phyloP scores from a whole-genome alignment of 2,329 filamentous ascomycete genomes.

The Dryadomyces quercus-mongolicae region DNA sequence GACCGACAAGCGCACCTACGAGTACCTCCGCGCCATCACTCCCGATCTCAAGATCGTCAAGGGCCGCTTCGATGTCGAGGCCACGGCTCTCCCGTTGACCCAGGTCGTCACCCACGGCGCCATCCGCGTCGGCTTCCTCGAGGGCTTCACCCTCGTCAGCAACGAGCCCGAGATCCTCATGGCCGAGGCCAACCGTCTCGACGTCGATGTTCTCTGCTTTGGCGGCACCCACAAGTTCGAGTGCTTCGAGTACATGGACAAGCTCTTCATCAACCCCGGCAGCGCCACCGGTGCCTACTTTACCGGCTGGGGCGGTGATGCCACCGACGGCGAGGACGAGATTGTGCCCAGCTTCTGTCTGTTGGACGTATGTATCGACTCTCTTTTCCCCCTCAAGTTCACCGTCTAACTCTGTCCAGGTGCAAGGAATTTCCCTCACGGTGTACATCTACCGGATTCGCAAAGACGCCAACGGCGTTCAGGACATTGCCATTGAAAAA shows the following conservation, averaged over 20 bases:
- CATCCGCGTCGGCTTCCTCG: constrained; percentile 54
- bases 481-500: constrained; percentile 76
- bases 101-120: constrained; percentile 55
- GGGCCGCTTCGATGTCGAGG: constrained; percentile 55
- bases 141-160: constrained; percentile 56
- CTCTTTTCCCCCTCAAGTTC: background rate
- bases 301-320: constrained; percentile 44
- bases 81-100: constrained; percentile 50
- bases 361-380: constrained; percentile 73
- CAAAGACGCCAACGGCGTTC: constrained; percentile 63
- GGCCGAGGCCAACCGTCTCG: constrained; percentile 55
- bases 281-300: constrained; percentile 53
- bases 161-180: constrained; percentile 54
- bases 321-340: constrained; percentile 66
- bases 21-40: constrained; percentile 63
- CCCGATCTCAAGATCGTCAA: constrained; percentile 61
- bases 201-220: constrained; percentile 59
- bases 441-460: constrained; percentile 86
- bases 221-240: constrained; percentile 58
- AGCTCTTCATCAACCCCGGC: constrained; percentile 60
- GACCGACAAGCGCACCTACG: constrained; percentile 68
- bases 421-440: constrained; percentile 91
- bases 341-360: constrained; percentile 86
- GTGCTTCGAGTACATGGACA: constrained; percentile 62
- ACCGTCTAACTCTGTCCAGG: constrained; percentile 36